Percentiles rank a stretch among this genome's conserved stretches.
Evolutionary conservation across 768 basidiomycete species (phyloP).

Genomic region (Hericium erinaceus): DNA sequence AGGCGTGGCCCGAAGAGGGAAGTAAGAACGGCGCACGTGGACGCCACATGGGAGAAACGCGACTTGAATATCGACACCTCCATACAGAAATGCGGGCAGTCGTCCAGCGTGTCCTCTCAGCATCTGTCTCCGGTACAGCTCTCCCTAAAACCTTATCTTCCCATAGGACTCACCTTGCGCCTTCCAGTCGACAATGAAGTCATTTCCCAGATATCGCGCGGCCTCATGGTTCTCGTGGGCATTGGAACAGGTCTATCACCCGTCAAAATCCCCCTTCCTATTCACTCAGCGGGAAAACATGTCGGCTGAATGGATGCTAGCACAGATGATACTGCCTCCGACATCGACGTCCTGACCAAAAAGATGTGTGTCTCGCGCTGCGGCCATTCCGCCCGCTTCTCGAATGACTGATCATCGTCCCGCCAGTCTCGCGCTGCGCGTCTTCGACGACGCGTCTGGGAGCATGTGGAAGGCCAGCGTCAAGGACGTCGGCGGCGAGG

Average conservation of each 20-base stretch:
- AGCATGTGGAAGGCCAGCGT: conserved; percentile 85
- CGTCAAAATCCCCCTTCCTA: neutral
- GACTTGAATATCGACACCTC: neutral
- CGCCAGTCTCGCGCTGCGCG: conserved; percentile 57
- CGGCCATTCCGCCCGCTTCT: neutral
- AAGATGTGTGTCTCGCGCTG: conserved; percentile 56
- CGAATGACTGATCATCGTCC: neutral
- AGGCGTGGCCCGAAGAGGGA: neutral
- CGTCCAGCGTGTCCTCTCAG: conserved; percentile 73
- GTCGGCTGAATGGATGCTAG: conserved; percentile 19
- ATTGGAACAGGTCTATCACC: conserved; percentile 60
- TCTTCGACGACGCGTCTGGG: conserved; percentile 55
- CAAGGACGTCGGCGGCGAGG: conserved; percentile 81
- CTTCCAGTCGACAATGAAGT: conserved; percentile 63
- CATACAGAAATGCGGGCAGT: conserved; percentile 63
- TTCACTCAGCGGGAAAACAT: conserved; percentile 3
- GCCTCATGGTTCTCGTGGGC: conserved; percentile 86
- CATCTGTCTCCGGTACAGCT: conserved; percentile 69
- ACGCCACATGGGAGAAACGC: neutral
- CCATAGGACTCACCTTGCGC: neutral
- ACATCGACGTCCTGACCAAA: conserved; percentile 63
- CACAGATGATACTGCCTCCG: conserved; percentile 72
- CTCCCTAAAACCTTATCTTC: neutral
- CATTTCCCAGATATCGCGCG: conserved; percentile 75
- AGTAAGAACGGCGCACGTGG: neutral